phyloP scores from a whole-genome alignment of 352 stramenopile species.

The Pythium sukuiense region DNA sequence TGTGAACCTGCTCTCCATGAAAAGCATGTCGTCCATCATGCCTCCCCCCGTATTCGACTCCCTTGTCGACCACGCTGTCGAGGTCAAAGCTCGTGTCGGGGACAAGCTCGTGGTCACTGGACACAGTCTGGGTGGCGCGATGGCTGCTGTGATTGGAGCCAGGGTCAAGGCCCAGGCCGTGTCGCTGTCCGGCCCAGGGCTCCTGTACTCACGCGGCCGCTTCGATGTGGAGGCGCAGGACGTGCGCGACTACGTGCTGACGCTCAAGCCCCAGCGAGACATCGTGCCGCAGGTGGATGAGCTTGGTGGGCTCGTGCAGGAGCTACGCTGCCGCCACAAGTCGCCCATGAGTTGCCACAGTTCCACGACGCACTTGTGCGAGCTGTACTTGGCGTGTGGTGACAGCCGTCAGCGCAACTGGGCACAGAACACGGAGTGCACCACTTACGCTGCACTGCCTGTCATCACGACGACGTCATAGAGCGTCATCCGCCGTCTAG shows the following conservation, averaged over 20 bases:
- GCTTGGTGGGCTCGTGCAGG: constrained; percentile 73
- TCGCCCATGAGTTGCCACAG: constrained; percentile 72
- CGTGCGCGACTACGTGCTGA: constrained; percentile 77
- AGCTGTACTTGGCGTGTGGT: constrained; percentile 74
- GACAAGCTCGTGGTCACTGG: constrained; percentile 70
- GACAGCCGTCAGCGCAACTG: constrained; percentile 64
- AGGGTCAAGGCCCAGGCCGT: constrained; percentile 73
- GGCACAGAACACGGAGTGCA: constrained; percentile 56
- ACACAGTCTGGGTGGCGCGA: constrained; percentile 74
- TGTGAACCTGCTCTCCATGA: constrained; percentile 36
- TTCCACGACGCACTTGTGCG: constrained; percentile 71
- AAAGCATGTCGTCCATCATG: constrained; percentile 36
- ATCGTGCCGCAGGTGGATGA: constrained; percentile 80
- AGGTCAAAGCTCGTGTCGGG: constrained; percentile 44
- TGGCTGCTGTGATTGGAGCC: constrained; percentile 74
- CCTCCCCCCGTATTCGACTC: constrained; percentile 59
- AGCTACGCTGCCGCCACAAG: constrained; percentile 72
- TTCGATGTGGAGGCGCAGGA: constrained; percentile 62
- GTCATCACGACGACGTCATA: neutral
- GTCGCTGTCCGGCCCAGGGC: constrained; percentile 71
- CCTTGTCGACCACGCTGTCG: constrained; percentile 52
- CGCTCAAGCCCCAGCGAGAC: constrained; percentile 76
- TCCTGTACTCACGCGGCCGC: constrained; percentile 71
- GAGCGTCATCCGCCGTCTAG: neutral
- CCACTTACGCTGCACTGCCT: constrained; percentile 37